These are phyloP conservation scores for Jamesozyma rosinii DNA, from an alignment of 805 yeast species.

Conservation along the genomic window DNA sequence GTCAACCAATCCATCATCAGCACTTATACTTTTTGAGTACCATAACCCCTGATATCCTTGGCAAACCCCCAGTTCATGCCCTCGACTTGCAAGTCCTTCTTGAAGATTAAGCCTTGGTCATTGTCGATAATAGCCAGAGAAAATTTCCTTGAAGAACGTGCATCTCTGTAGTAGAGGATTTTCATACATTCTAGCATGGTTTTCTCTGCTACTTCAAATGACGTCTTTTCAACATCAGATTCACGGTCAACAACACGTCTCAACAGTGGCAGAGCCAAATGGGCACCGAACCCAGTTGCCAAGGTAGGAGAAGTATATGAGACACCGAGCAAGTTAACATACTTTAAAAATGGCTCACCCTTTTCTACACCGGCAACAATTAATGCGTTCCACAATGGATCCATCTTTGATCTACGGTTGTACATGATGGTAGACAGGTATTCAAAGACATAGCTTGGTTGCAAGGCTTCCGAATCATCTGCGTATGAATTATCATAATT, in stretches of 20 bases:
- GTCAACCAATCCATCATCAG: no score
- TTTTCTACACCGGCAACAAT: constrained; percentile 84
- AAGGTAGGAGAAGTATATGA: constrained; percentile 78
- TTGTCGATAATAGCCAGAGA: constrained; percentile 67
- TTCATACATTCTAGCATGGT: constrained; percentile 84
- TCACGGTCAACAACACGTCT: constrained; percentile 77
- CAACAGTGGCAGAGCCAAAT: constrained; percentile 84
- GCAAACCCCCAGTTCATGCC: constrained; percentile 89
- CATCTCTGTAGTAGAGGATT: constrained; percentile 91
- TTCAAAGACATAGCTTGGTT: constrained; percentile 83
- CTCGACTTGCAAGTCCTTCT: constrained; percentile 57
- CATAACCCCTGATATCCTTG: constrained; percentile 79
- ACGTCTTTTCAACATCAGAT: constrained; percentile 58
- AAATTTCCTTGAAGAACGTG: constrained; percentile 82
- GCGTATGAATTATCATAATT: constrained; percentile 52
- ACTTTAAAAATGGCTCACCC: constrained; percentile 63
- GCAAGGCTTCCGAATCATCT: constrained; percentile 48
- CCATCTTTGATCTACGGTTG: constrained; percentile 81
- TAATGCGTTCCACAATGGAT: constrained; percentile 92
- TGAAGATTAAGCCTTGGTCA: constrained; percentile 51
- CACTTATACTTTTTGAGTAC: constrained; percentile 47
- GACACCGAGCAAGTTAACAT: constrained; percentile 87
- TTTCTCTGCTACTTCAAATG: constrained; percentile 65
- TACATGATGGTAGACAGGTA: constrained; percentile 79
- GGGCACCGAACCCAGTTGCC: constrained; percentile 95